Percentiles rank a stretch among this genome's conserved stretches.
Conservation (phyloP, 805 yeast genomes). For the Kodamaea kakaduensis region DNA sequence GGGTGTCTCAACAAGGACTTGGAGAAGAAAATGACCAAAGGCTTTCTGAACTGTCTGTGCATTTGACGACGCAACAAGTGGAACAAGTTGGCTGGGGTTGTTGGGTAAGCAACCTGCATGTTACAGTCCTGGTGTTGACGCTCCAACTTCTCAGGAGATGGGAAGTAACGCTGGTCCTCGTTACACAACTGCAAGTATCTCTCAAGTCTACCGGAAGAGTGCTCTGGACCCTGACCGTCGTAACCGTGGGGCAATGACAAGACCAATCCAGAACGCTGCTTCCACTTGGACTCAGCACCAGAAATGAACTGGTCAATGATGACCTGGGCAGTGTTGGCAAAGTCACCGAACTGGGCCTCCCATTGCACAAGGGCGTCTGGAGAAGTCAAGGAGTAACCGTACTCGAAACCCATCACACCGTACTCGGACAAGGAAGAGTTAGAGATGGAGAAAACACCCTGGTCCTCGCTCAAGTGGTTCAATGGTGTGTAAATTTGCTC, state of each 20-base stretch:
- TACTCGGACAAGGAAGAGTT: conserved; percentile 97
- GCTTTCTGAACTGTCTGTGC: conserved; percentile 98
- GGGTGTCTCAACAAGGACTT: conserved; percentile 95
- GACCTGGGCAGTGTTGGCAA: conserved; percentile 99
- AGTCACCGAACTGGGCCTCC: conserved; percentile 99
- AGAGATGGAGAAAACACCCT: conserved; percentile 81
- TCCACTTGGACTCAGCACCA: conserved; percentile 97
- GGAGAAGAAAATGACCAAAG: conserved; percentile 83
- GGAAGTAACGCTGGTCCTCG: conserved; percentile 95
- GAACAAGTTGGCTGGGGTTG: conserved; percentile 96
- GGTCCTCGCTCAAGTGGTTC: conserved; percentile 70
- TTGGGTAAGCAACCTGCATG: conserved; percentile 97
- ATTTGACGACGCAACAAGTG: conserved; percentile 97
- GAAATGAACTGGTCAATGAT: conserved; percentile 95
- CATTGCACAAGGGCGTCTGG: conserved; percentile 97
- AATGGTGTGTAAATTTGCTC: conserved; percentile 85
- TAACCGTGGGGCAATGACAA: conserved; percentile 97
- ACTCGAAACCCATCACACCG: conserved; percentile 99
- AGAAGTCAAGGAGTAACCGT: conserved; percentile 95
- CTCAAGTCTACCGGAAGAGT: conserved; percentile 95
- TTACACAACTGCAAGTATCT: conserved; percentile 93
- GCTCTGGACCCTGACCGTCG: conserved; percentile 99
- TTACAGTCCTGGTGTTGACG: conserved; percentile 99
- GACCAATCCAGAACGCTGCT: conserved; percentile 95
- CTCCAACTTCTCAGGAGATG: conserved; percentile 78